Conservation (phyloP, 164 flowering plant genomes). For the Saururus chinensis region DNA sequence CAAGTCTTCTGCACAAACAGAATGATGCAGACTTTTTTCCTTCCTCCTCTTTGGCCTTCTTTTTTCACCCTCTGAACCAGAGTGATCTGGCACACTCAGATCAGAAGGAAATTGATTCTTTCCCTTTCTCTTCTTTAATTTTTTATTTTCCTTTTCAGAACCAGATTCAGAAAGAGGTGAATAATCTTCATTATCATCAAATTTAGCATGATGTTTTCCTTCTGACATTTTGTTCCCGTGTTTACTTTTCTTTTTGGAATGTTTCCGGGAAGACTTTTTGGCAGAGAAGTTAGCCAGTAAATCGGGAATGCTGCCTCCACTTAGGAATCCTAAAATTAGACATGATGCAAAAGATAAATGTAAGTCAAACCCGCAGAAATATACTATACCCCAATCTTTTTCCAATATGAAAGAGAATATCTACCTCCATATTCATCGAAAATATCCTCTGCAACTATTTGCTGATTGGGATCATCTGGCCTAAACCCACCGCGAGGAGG, state of each 20-base stretch:
- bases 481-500: slow-evolving; percentile 96
- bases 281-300: slow-evolving; percentile 46
- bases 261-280: slow-evolving; percentile 24
- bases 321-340: slow-evolving; percentile 54
- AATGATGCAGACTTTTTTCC: not conserved
- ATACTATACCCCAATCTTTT: not conserved
- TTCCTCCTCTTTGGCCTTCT: not conserved
- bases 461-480: slow-evolving; percentile 94
- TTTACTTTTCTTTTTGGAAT: slow-evolving; percentile 38
- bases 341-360: not conserved
- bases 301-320: slow-evolving; percentile 52
- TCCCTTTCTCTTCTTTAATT: slow-evolving; percentile 16
- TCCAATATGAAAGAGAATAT: not conserved
- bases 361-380: not conserved
- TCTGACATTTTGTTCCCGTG: slow-evolving; percentile 30
- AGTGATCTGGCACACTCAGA: slow-evolving; percentile 19
- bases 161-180: slow-evolving; percentile 20
- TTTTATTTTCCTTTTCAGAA: slow-evolving; percentile 14
- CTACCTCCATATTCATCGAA: slow-evolving; percentile 98
- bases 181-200: slow-evolving; percentile 12
- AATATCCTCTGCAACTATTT: slow-evolving; percentile 94
- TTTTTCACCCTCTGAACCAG: slow-evolving; percentile 9
- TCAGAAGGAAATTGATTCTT: slow-evolving; percentile 20
- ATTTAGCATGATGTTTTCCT: slow-evolving; percentile 7
- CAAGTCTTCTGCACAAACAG: too few species aligned